Conservation (phyloP, 2,329 filamentous ascomycete species). For the Apiospora koreana region DNA sequence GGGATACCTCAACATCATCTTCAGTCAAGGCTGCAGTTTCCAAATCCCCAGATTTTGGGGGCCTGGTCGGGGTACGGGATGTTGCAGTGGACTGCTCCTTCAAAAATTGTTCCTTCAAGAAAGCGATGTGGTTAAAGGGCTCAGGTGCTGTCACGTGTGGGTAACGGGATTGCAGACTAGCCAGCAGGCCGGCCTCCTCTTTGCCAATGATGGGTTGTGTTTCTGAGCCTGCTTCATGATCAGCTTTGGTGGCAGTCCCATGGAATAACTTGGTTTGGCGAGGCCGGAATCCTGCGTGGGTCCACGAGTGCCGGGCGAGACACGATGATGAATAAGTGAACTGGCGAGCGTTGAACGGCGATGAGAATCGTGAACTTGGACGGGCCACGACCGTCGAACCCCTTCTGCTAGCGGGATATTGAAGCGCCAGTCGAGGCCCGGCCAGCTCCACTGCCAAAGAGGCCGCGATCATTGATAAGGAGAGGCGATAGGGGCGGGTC, state of each 20-base stretch:
- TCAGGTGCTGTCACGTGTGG: background rate
- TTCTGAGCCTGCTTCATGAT: background rate
- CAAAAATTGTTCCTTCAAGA: background rate
- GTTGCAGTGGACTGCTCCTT: background rate
- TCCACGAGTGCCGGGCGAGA: background rate
- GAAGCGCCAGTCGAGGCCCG: conserved; percentile 24
- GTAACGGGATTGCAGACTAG: background rate
- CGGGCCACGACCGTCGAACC: background rate
- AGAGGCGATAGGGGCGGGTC: conserved; percentile 11
- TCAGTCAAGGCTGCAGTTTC: background rate
- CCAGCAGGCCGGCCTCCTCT: background rate
- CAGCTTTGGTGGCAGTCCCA: background rate
- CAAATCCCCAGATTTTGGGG: background rate
- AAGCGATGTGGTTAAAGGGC: background rate
- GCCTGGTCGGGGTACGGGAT: background rate
- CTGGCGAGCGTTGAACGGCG: background rate
- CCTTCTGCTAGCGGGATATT: background rate
- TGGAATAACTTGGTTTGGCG: background rate
- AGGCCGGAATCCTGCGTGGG: background rate
- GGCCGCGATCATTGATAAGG: conserved; percentile 23
- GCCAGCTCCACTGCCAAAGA: conserved; percentile 22
- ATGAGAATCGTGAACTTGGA: background rate
- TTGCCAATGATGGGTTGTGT: background rate
- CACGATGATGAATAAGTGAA: background rate
- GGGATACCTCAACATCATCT: background rate